These are phyloP conservation scores for Cucurbita pepo DNA, from an alignment of 306 rosid genomes.

Conservation along the genomic window DNA sequence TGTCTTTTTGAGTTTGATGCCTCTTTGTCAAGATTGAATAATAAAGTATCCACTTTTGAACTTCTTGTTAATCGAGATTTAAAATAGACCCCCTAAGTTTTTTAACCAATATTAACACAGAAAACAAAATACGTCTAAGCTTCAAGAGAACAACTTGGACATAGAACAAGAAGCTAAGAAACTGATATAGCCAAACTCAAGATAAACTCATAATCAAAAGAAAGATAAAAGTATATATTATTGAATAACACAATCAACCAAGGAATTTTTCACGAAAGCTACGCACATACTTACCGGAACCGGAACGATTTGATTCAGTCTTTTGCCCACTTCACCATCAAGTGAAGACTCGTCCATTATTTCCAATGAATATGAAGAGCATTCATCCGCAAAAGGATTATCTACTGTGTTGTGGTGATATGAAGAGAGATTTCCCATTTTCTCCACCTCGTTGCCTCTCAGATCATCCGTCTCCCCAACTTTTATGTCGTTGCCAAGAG, in stretches of 20 bases:
- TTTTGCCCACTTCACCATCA: constrained; percentile 89
- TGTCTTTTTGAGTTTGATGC: neutral
- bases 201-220: neutral
- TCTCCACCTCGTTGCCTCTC: constrained; percentile 13
- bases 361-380: constrained; percentile 30
- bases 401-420: constrained; percentile 26
- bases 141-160: neutral
- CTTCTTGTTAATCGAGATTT: neutral
- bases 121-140: neutral
- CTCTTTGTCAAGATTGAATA: neutral
- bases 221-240: neutral
- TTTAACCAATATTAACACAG: neutral
- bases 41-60: neutral
- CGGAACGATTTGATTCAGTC: constrained; percentile 72
- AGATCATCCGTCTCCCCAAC: constrained; percentile 17
- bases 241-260: neutral
- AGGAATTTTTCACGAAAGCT: neutral
- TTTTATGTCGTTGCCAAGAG: constrained; percentile 13
- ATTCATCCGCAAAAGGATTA: constrained; percentile 18
- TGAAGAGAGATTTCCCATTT: constrained; percentile 21
- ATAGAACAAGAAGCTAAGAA: neutral
- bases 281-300: constrained; percentile 52
- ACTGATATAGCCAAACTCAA: neutral
- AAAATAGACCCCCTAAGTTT: neutral
- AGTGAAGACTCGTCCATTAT: constrained; percentile 63